Base-by-base conservation (phyloP, 106 monocot genomes). In the Posidonia australis region DNA sequence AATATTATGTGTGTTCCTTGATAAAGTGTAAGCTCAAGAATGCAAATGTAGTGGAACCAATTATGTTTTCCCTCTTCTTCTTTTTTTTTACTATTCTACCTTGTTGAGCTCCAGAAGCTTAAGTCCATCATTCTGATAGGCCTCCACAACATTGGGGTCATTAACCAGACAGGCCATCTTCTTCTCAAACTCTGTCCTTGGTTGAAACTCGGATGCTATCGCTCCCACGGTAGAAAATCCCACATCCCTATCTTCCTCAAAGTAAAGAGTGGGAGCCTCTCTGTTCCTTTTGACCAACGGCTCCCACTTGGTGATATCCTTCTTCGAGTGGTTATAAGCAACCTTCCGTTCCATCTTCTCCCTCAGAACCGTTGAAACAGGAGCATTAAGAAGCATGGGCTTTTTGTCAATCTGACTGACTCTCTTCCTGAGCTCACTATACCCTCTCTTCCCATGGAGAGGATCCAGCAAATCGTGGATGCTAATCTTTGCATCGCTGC, bases 231-330 rank as follows among this genome's bases (percentile, higher is more conserved):
- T 96, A 16, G 84, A 74, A 58, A 72, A 78, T 0, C 87, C 86
- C 63, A 79, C 62, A 63, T 90, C 56, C 36, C 74, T 56, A 75
- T 90, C 84, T 51, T 90, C 78, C 20, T 84, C 72, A 60, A 96
- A 96, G 64, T 69, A 83, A 9, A 96, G 55, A 42, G 90, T 87
- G 1, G 96, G 90, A 13, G 82, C 86, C 54, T 96, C 90, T 61
- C 96, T 70, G 54, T 96, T 96, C 65, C 84, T 80, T 80, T 96
- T 96, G 24, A 96, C 90, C 47, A 90, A 36, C 6, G 78, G 77
- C 69, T 90, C 96, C 90, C 90, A 96, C 72, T 87, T 96, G 27
- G 90, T 80, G 22, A 96, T 77, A n/a, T 96, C 96, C 76, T 90
- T 90, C 69, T 81, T 96, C 20, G 90, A 71, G 13, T 80, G 72